A percentile compares a stretch with the other conserved stretches of the same genome.
Evolutionary conservation across 2,329 filamentous ascomycete species (phyloP).

Genomic region (Clarireedia paspali): DNA sequence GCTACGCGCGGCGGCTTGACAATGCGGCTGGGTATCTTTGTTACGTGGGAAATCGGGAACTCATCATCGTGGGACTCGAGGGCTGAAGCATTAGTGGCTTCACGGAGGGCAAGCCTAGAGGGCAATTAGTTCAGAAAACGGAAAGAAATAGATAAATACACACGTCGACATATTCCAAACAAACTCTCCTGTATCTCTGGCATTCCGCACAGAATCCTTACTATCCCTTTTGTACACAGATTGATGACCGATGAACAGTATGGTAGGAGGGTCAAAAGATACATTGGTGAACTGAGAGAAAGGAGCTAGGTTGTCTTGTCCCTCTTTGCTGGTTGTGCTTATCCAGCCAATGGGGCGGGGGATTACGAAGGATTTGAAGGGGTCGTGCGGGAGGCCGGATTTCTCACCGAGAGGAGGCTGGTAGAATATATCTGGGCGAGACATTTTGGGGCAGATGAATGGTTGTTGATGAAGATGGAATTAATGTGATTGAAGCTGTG

Average conservation of each 20-base stretch:
- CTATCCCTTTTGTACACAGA: constrained; percentile 7
- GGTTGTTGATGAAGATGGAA: background rate
- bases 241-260: constrained; percentile 13
- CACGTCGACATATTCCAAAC: constrained; percentile 18
- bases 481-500: background rate
- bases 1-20: constrained; percentile 13
- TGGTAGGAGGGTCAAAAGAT: constrained; percentile 13
- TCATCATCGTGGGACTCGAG: constrained; percentile 5
- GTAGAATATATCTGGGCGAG: constrained; percentile 9
- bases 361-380: constrained; percentile 11
- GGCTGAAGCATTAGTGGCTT: background rate
- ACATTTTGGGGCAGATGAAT: background rate
- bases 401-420: constrained; percentile 9
- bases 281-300: constrained; percentile 15
- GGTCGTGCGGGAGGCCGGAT: constrained; percentile 11
- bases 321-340: constrained; percentile 7
- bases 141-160: background rate
- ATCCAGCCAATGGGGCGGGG: constrained; percentile 3
- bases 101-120: background rate
- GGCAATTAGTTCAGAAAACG: too few species aligned
- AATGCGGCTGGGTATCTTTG: constrained; percentile 9
- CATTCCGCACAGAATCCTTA: constrained; percentile 14
- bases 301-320: constrained; percentile 12
- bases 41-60: constrained; percentile 2
- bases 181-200: constrained; percentile 13